Percentiles rank a stretch among this genome's conserved stretches.
Evolutionary conservation across 306 rosid species (phyloP).

Genomic region (Aeschynomene evenia): DNA sequence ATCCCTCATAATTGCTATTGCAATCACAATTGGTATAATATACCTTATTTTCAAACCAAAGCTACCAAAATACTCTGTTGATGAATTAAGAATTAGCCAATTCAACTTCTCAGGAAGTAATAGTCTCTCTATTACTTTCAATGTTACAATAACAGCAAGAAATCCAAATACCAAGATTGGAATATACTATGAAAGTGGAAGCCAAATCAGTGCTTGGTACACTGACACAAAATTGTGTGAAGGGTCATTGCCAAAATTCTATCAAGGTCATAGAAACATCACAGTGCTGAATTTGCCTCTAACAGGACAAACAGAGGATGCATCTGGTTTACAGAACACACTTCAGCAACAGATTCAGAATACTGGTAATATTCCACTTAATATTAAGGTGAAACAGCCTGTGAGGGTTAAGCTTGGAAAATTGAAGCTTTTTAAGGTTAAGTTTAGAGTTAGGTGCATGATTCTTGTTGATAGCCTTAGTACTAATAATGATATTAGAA

Average conservation of each 20-base stretch:
- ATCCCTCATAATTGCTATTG: slow-evolving; percentile 46
- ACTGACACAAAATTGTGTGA: slow-evolving; percentile 48
- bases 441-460: slow-evolving; percentile 64
- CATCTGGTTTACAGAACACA: slow-evolving; percentile 14
- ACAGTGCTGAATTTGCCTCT: slow-evolving; percentile 55
- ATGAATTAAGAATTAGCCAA: slow-evolving; percentile 40
- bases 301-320: slow-evolving; percentile 54
- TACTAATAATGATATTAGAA: slow-evolving; percentile 39
- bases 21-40: slow-evolving; percentile 48
- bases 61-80: slow-evolving; percentile 68
- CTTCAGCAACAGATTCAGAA: slow-evolving; percentile 41
- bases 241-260: slow-evolving; percentile 80
- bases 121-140: slow-evolving; percentile 47
- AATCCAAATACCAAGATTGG: slow-evolving; percentile 92
- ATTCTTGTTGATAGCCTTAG: slow-evolving; percentile 51
- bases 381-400: slow-evolving; percentile 63
- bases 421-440: slow-evolving; percentile 69
- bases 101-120: slow-evolving; percentile 32
- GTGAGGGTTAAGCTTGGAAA: slow-evolving; percentile 77
- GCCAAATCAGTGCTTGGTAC: slow-evolving; percentile 68
- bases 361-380: slow-evolving; percentile 56
- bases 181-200: slow-evolving; percentile 78
- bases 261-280: slow-evolving; percentile 80
- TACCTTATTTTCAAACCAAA: slow-evolving; percentile 82
- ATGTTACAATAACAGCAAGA: slow-evolving; percentile 59